Evolutionary conservation across 2,329 filamentous ascomycete genomes (phyloP).

Genomic region (Helicocarpus griseus): DNA sequence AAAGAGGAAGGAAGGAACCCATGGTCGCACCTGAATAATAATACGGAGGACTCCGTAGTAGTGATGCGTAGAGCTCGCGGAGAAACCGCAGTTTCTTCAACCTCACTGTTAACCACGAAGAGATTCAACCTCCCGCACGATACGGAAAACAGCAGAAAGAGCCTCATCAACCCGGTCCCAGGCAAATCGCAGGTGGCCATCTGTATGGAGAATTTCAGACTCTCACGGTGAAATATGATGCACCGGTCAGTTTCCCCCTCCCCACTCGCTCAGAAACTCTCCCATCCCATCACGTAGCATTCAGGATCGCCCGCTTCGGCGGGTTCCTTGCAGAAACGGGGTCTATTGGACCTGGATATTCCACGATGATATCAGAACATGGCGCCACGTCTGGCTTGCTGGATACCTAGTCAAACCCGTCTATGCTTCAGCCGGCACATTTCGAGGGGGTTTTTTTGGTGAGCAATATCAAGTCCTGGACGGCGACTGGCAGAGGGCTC

Average conservation of each 20-base stretch:
- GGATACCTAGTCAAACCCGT: not conserved
- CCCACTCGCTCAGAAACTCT: not conserved
- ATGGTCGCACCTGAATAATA: not conserved
- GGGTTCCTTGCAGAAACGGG: slow-evolving; percentile 12
- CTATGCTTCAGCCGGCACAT: slow-evolving; percentile 8
- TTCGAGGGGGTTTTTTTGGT: not conserved
- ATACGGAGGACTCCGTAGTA: no score
- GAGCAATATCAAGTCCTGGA: slow-evolving; percentile 4
- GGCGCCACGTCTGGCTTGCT: slow-evolving; percentile 8
- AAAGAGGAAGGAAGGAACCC: no score
- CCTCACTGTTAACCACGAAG: no score
- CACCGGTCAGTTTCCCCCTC: not conserved
- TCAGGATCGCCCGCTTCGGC: slow-evolving; percentile 1
- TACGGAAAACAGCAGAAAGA: not conserved
- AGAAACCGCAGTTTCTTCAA: no score
- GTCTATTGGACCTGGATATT: slow-evolving; percentile 8
- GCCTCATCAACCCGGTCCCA: not conserved
- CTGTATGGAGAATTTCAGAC: not conserved
- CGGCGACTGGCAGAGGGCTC: slow-evolving; percentile 7
- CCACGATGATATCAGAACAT: slow-evolving; percentile 9
- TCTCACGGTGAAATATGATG: not conserved
- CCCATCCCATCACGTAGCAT: not conserved
- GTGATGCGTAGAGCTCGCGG: no score
- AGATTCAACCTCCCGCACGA: not conserved
- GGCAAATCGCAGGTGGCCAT: not conserved